Base-by-base conservation (phyloP, 2,329 filamentous ascomycete species). In the Tolypocladium nubicola region DNA sequence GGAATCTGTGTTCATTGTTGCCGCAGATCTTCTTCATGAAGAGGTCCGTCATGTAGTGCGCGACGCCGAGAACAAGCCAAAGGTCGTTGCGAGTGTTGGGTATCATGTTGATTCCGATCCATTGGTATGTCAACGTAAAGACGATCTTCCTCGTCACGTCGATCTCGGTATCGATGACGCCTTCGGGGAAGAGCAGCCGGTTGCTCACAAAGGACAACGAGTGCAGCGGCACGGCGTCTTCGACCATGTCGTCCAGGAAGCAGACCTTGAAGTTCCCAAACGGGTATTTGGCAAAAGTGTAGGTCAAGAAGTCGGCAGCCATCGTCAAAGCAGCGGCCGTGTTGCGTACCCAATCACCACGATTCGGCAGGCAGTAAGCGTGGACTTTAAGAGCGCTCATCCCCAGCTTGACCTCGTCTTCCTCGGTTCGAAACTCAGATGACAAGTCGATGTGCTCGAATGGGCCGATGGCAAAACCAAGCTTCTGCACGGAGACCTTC, bases 31-130 rank as follows among this genome's bases (percentile, higher is more conserved):
- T 87, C 69, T 87, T 90, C 82, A 97, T 89, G 71, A 96, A 97
- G 4, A 90, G 81, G 64, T 97, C 93, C 1, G 93, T 91, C 81
- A 99, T 96, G 75, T 90, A 99, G 76, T 93, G 92, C 0, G 93
- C 89, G 52, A 95, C 87, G 16, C 93, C 95, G 56, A 94, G 82
- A 14, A 93, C 87, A 23, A 95, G 85, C 94, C 94, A 99, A 56
- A 86, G 84, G 70, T 99, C 94, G 55, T 81, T 80, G 21, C 86
- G 83, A 45, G 87, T 85, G 67, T 91, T 89, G 0, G 94, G 87
- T 53, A 96, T 87, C 63, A 99, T 89, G 67, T 92, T 92, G 61
- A 99, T 87, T 19, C 94, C 94, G 62, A 94, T 89, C 88, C 93
- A 99, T 70, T 99, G 94, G 59, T 86, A 89, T 13, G 94, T 90